Evolutionary conservation across 108 stramenopile species (phyloP), one percentile per base, ranked within the genome.

Genomic region (Cyclostephanos tholiformis): DNA sequence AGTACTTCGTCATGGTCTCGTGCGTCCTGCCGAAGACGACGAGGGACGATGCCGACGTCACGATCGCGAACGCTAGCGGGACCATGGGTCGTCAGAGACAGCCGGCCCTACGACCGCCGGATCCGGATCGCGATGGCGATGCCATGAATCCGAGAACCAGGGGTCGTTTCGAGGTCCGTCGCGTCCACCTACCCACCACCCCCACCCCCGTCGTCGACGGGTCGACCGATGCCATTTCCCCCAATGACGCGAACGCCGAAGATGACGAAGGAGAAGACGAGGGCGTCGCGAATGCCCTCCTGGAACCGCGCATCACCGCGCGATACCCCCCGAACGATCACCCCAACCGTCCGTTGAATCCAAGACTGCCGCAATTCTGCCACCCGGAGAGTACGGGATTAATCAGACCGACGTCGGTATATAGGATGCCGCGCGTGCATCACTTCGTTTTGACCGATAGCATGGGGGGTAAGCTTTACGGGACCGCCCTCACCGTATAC

Each of bases 371-470:
- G 6, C 90, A 92, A 23, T 95, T 95, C 77, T 95, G 94, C 71
- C 82, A 82, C 74, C 90, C 94, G 10, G 76, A 77, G 26, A 84
- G 88, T 50, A 59, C 63, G 11, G 90, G 93, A 23, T 52, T 74
- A 0, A 79, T 93, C 14, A 59, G 80, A 32, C 90, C 90, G 32
- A 56, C 79, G 9, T 71, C 53, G 29, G 76, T 79, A 38, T 95
- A 88, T 69, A 73, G 78, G 57, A 83, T 93, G 83, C 94, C 95
- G 17, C 81, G 69, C 19, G 80, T 93, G 19, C 93, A 94, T 68
- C 83, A 94, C 57, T 96, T 96, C 83, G 91, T 88, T 5, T 62
- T 92, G 46, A 96, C 95, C 6, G 88, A 91, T 71, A 86, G 91
- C 16, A 82, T 79, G 62, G 95, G 95, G 39, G 77, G 87, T n/a